These are phyloP conservation scores for Selaginella moellendorffii DNA, from an alignment of 75 land plant species.

Conservation along the genomic window DNA sequence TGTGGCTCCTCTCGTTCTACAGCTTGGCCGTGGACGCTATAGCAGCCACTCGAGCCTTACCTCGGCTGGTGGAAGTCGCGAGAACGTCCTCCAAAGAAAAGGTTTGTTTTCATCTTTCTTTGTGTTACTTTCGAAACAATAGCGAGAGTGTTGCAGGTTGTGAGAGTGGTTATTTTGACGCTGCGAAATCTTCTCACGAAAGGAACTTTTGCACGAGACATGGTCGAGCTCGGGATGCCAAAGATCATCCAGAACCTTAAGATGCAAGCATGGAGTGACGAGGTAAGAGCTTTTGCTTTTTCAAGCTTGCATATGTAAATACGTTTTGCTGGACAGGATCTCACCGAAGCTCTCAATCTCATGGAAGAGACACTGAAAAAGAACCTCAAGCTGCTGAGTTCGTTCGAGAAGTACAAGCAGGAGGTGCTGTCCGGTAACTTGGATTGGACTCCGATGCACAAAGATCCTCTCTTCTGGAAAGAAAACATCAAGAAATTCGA, in stretches of 20 bases:
- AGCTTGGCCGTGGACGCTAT: slow-evolving; percentile 71
- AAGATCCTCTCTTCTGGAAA: slow-evolving; percentile 85
- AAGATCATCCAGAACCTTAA: slow-evolving; percentile 77
- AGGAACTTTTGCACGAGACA: slow-evolving; percentile 67
- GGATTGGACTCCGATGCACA: slow-evolving; percentile 96
- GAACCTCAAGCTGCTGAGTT: slow-evolving; percentile 69
- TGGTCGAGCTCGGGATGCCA: slow-evolving; percentile 82
- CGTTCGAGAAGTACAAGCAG: slow-evolving; percentile 89
- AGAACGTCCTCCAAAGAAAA: slow-evolving; percentile 88
- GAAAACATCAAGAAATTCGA: slow-evolving; percentile 78
- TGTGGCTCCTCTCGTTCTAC: slow-evolving; percentile 82
- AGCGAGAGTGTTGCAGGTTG: slow-evolving; percentile 41
- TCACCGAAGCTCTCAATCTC: slow-evolving; percentile 54
- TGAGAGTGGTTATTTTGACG: slow-evolving; percentile 67
- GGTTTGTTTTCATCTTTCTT: slow-evolving; percentile 21
- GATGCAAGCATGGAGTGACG: slow-evolving; percentile 95
- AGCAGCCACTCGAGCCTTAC: slow-evolving; percentile 44
- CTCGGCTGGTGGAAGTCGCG: slow-evolving; percentile 67
- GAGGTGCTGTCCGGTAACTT: slow-evolving; percentile 79
- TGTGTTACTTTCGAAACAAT: not conserved
- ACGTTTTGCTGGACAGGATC: slow-evolving; percentile 45
- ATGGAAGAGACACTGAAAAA: slow-evolving; percentile 69
- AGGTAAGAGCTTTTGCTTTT: no score
- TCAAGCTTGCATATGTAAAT: not conserved
- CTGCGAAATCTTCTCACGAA: slow-evolving; percentile 53